phyloP scores from a whole-genome alignment of 1,284 basidiomycete genomes.

The Farysia itapuensis region DNA sequence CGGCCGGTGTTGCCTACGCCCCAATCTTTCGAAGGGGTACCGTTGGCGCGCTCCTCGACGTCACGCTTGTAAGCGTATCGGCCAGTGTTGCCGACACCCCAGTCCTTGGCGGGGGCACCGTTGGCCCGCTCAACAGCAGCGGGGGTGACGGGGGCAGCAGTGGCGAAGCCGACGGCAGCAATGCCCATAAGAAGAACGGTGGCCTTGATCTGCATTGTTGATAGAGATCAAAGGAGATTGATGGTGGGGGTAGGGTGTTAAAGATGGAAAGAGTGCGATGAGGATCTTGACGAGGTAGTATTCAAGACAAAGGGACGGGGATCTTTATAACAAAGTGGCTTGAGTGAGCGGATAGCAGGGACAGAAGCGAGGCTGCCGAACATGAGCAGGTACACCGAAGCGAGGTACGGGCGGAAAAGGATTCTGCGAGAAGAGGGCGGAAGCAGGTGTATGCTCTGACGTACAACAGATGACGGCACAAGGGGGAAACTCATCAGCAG shows the following conservation, averaged over 20 bases:
- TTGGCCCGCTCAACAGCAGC: constrained; percentile 20
- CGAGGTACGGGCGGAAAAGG: too few relatives aligned
- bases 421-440: too few relatives aligned
- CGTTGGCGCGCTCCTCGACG: background rate
- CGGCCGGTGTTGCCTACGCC: background rate
- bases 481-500: too few relatives aligned
- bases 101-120: constrained; percentile 13
- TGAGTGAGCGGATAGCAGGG: too few relatives aligned
- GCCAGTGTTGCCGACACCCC: constrained; percentile 1
- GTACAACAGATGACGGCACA: too few relatives aligned
- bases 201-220: constrained; percentile 27
- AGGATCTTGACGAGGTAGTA: too few relatives aligned
- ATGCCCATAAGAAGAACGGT: constrained; percentile 23
- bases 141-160: constrained; percentile 16
- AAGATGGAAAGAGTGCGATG: background rate
- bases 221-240: background rate
- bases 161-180: constrained; percentile 17
- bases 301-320: too few relatives aligned
- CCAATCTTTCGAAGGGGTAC: background rate
- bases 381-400: too few relatives aligned
- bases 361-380: too few relatives aligned
- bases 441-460: too few relatives aligned
- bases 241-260: background rate
- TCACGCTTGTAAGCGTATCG: background rate
- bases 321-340: too few relatives aligned